phyloP scores from a whole-genome alignment of 2,329 filamentous ascomycete species.

The Fusarium sp. region DNA sequence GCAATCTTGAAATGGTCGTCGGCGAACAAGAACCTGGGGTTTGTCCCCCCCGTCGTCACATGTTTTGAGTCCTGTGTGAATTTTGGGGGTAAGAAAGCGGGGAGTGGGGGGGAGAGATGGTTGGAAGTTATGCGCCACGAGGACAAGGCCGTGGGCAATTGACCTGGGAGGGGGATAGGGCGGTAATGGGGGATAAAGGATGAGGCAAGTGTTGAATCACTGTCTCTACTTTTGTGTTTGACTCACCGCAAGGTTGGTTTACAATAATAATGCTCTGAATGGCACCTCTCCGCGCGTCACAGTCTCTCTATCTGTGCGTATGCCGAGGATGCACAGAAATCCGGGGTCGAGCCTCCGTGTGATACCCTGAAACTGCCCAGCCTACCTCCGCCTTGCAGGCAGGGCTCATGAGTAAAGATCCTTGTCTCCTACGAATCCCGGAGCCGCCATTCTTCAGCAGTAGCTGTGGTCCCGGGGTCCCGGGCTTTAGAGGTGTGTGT shows the following conservation, averaged over 20 bases:
- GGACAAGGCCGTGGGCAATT: conserved; percentile 3
- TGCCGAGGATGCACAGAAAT: conserved; percentile 31
- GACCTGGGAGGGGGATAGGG: neutral
- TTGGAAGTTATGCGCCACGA: conserved; percentile 28
- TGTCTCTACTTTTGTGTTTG: neutral
- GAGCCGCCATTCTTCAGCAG: conserved; percentile 23
- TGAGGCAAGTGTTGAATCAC: conserved; percentile 1
- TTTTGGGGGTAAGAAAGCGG: neutral
- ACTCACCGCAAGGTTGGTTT: neutral
- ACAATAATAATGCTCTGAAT: neutral
- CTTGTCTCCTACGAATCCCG: conserved; percentile 11
- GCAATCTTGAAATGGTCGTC: neutral
- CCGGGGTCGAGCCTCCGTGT: conserved; percentile 25
- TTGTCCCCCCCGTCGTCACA: conserved; percentile 11
- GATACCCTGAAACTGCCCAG: conserved; percentile 1
- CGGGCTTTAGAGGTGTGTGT: neutral
- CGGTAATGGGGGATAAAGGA: neutral
- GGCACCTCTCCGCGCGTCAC: neutral
- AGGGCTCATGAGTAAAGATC: conserved; percentile 6
- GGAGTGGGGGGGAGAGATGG: neutral
- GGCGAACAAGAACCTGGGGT: conserved; percentile 7
- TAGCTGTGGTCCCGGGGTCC: neutral
- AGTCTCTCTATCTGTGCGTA: neutral
- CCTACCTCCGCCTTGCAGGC: conserved; percentile 2
- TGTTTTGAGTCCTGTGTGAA: neutral